Percentiles rank a stretch among this genome's conserved stretches.
phyloP scores from a whole-genome alignment of 768 basidiomycete genomes.

The Cyclocybe aegerita region DNA sequence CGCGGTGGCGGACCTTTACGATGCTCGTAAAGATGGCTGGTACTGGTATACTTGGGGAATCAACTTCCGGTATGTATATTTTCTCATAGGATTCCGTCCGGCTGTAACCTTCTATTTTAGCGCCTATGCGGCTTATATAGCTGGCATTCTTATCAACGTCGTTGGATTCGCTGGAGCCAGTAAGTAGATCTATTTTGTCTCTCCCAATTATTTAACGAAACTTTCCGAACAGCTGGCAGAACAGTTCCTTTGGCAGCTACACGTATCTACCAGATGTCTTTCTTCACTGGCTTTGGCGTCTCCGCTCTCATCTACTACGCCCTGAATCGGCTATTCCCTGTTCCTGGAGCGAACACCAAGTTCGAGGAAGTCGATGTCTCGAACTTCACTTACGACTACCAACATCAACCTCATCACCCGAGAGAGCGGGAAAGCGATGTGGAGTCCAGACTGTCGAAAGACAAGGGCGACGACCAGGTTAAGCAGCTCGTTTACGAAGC shows the following conservation, averaged over 20 bases:
- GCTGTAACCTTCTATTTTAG: slow-evolving; percentile 25
- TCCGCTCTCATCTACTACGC: slow-evolving; percentile 63
- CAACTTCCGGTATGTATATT: slow-evolving; percentile 57
- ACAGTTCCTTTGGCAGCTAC: slow-evolving; percentile 67
- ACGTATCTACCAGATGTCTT: slow-evolving; percentile 74
- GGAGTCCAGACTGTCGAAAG: slow-evolving; percentile 7
- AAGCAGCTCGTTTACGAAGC: slow-evolving; percentile 6
- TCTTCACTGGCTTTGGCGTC: slow-evolving; percentile 81
- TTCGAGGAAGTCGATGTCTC: slow-evolving; percentile 65
- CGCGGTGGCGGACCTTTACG: slow-evolving; percentile 72
- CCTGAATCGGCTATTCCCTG: slow-evolving; percentile 62
- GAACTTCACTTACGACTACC: slow-evolving; percentile 11
- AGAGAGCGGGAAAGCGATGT: slow-evolving; percentile 12
- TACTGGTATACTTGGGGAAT: slow-evolving; percentile 76
- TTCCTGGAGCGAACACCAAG: slow-evolving; percentile 41
- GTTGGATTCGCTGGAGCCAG: slow-evolving; percentile 80
- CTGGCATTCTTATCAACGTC: slow-evolving; percentile 80
- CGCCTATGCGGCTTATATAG: slow-evolving; percentile 65
- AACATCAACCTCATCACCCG: neutral
- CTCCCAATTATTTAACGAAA: slow-evolving; percentile 1
- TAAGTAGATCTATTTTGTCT: slow-evolving; percentile 26
- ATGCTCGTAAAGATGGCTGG: slow-evolving; percentile 54
- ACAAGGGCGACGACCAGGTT: slow-evolving; percentile 1
- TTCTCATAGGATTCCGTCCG: slow-evolving; percentile 2
- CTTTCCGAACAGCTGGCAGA: slow-evolving; percentile 43